phyloP scores from a whole-genome alignment of 495 filamentous ascomycete genomes.

The Hypoxylon lienhwacheense region DNA sequence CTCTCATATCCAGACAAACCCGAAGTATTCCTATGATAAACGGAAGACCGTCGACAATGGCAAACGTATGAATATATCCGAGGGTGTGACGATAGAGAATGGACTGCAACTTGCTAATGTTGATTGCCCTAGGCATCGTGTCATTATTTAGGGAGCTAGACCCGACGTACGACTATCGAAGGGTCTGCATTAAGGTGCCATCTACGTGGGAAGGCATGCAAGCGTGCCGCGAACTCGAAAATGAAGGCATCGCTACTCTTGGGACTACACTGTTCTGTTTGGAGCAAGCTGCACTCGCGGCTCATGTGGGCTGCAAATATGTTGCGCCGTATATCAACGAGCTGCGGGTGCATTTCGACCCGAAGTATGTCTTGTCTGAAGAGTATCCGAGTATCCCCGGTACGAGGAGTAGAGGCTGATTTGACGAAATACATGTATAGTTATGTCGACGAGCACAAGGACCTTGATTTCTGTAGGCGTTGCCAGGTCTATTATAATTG shows the following conservation, averaged over 20 bases:
- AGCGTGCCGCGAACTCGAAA: conserved; percentile 61
- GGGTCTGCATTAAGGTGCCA: conserved; percentile 65
- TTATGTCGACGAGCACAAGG: conserved; percentile 50
- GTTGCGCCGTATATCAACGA: conserved; percentile 68
- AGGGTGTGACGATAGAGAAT: background rate
- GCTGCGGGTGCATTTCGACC: conserved; percentile 62
- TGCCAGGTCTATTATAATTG: conserved; percentile 58
- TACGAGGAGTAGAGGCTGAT: conserved; percentile 10
- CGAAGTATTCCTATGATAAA: conserved; percentile 56
- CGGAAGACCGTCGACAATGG: conserved; percentile 59
- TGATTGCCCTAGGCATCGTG: conserved; percentile 47
- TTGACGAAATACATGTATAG: conserved; percentile 34
- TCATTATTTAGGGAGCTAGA: conserved; percentile 52
- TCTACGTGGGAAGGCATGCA: conserved; percentile 66
- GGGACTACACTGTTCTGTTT: conserved; percentile 65
- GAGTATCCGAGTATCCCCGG: background rate
- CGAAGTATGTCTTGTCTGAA: conserved; percentile 43
- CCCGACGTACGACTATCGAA: conserved; percentile 49
- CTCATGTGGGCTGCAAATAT: conserved; percentile 59
- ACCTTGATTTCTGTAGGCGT: conserved; percentile 52
- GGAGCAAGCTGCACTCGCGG: conserved; percentile 59
- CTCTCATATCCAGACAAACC: conserved; percentile 66
- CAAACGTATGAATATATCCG: conserved; percentile 45
- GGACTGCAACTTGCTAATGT: background rate
- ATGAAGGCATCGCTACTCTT: conserved; percentile 55